Conservation (phyloP, 2,329 filamentous ascomycete species). For the Botryosphaeria agaves region DNA sequence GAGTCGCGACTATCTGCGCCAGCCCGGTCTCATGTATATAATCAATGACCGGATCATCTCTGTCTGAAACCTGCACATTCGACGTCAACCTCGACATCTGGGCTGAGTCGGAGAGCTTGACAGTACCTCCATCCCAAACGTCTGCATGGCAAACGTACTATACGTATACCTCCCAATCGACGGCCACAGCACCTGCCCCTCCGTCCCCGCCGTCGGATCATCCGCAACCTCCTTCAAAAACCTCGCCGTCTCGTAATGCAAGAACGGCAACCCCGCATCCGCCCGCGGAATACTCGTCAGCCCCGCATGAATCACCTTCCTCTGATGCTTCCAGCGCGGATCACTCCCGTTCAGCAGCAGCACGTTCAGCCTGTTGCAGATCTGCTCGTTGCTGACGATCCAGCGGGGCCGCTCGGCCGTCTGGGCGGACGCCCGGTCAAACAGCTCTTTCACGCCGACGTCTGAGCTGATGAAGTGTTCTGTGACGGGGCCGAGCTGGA, state of each 20-base stretch:
- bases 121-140: conserved; percentile 2
- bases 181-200: conserved; percentile 1
- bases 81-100: neutral
- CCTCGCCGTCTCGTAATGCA: conserved; percentile 3
- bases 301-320: conserved; percentile 2
- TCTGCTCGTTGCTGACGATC: conserved; percentile 4
- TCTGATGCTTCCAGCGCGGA: conserved; percentile 4
- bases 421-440: conserved; percentile 1
- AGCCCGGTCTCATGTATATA: conserved; percentile 3
- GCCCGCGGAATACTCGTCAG: conserved; percentile 4
- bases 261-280: conserved; percentile 2
- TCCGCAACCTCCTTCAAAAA: conserved; percentile 2
- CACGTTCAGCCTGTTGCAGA: conserved; percentile 4
- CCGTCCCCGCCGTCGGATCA: conserved; percentile 1
- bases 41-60: conserved; percentile 2
- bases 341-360: conserved; percentile 2
- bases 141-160: conserved; percentile 3
- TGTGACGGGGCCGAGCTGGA: conserved; percentile 1
- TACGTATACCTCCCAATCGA: conserved; percentile 3
- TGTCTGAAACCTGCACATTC: neutral
- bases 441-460: conserved; percentile 1
- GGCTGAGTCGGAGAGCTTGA: neutral
- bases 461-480: conserved; percentile 1
- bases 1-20: conserved; percentile 2
- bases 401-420: conserved; percentile 3